phyloP scores from a whole-genome alignment of 2,329 filamentous ascomycete species.

The Hypoxylon sp. region DNA sequence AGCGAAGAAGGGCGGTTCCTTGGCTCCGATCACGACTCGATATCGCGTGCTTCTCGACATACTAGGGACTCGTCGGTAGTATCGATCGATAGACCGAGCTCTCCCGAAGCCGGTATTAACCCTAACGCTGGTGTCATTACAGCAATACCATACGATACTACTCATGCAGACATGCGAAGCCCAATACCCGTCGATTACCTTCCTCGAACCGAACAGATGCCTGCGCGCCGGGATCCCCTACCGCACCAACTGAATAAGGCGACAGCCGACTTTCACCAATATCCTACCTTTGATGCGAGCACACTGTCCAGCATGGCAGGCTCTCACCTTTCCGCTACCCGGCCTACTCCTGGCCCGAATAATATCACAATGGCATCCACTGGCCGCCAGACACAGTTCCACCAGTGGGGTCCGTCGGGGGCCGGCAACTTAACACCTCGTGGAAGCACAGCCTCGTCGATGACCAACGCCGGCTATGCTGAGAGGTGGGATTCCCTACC shows the following conservation, averaged over 20 bases:
- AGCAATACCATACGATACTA: conserved; percentile 86
- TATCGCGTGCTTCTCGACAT: conserved; percentile 81
- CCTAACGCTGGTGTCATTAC: conserved; percentile 87
- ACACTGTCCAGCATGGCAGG: conserved; percentile 63
- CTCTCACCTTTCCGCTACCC: conserved; percentile 72
- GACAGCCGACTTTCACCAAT: conserved; percentile 87
- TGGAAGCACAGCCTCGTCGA: conserved; percentile 68
- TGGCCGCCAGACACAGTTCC: conserved; percentile 79
- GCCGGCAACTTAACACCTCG: conserved; percentile 52
- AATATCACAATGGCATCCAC: conserved; percentile 81
- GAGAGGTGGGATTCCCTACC: conserved; percentile 73
- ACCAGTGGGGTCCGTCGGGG: conserved; percentile 77
- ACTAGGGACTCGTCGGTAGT: conserved; percentile 79
- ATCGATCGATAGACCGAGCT: conserved; percentile 77
- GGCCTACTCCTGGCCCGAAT: conserved; percentile 72
- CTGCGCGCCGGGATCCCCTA: conserved; percentile 77
- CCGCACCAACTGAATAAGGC: conserved; percentile 88
- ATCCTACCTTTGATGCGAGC: conserved; percentile 78
- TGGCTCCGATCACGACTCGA: conserved; percentile 72
- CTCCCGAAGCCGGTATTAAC: conserved; percentile 76
- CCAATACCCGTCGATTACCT: conserved; percentile 82
- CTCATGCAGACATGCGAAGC: conserved; percentile 74
- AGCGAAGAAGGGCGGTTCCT: conserved; percentile 72
- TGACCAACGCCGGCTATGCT: conserved; percentile 63
- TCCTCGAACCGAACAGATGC: conserved; percentile 74